phyloP scores from a whole-genome alignment of 1,284 basidiomycete genomes.

The Hypsizygus ulmarius region DNA sequence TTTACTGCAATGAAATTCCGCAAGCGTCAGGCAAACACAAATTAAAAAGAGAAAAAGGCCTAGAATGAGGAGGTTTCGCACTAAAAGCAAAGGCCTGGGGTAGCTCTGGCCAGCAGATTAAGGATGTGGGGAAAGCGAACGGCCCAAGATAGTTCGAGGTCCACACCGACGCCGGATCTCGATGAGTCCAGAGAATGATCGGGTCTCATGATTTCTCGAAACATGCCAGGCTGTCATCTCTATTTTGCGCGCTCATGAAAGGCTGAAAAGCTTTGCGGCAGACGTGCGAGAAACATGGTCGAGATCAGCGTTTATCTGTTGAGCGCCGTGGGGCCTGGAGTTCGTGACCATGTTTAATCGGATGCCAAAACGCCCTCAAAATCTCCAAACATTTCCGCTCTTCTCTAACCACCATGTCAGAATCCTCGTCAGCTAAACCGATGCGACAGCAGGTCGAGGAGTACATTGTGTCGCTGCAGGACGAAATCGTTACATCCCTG shows the following conservation, averaged over 20 bases:
- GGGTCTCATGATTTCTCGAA: not conserved
- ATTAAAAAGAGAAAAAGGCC: constrained; percentile 1
- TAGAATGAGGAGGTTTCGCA: constrained; percentile 13
- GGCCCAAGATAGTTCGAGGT: constrained; percentile 1
- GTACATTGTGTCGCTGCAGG: constrained; percentile 81
- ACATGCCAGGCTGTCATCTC: not conserved
- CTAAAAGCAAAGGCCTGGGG: constrained; percentile 24
- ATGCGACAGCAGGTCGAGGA: constrained; percentile 84
- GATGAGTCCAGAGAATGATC: not conserved
- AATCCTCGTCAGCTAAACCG: constrained; percentile 28
- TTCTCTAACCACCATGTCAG: constrained; percentile 16
- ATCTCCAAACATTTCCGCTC: not conserved
- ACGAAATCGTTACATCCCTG: constrained; percentile 77
- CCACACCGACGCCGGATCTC: constrained; percentile 6
- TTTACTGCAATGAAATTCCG: constrained; percentile 11
- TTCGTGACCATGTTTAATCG: no score
- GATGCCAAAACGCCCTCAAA: not conserved
- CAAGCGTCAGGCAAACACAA: constrained; percentile 1
- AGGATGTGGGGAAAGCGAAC: not conserved
- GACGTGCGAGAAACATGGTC: not conserved
- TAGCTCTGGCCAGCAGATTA: constrained; percentile 17
- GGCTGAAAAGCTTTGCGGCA: not conserved
- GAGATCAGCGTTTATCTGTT: not conserved
- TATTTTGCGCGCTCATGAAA: not conserved
- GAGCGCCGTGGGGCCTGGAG: not conserved